Percentiles rank a stretch among this genome's conserved stretches.
These are phyloP conservation scores for Torulaspora pretoriensis DNA, from an alignment of 1,139 yeast genomes.

Conservation along the genomic window DNA sequence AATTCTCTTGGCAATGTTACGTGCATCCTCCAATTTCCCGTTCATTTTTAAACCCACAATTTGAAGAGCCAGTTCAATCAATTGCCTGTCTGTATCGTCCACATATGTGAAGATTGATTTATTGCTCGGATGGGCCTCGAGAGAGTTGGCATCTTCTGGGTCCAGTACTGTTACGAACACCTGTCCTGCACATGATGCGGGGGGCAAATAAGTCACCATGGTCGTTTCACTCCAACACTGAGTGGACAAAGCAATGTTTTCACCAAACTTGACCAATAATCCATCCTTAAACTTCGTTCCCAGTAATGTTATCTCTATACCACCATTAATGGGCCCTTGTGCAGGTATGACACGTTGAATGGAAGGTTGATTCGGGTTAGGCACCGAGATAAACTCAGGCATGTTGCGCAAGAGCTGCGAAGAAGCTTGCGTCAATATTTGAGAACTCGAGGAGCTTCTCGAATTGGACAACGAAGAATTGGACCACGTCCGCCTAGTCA, in stretches of 20 bases:
- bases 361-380: slow-evolving; percentile 42
- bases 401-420: slow-evolving; percentile 10
- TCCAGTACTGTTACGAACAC: slow-evolving; percentile 80
- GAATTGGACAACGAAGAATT: slow-evolving; percentile 14
- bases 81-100: slow-evolving; percentile 88
- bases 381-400: slow-evolving; percentile 7
- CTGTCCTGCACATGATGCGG: slow-evolving; percentile 83
- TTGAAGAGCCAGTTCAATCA: slow-evolving; percentile 87
- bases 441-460: slow-evolving; percentile 7
- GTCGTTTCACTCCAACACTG: slow-evolving; percentile 97
- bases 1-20: slow-evolving; percentile 81
- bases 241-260: slow-evolving; percentile 75
- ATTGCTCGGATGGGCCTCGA: slow-evolving; percentile 14
- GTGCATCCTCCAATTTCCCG: slow-evolving; percentile 88
- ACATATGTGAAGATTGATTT: slow-evolving; percentile 69
- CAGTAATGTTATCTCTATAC: slow-evolving; percentile 84
- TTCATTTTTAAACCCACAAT: slow-evolving; percentile 94
- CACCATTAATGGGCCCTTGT: slow-evolving; percentile 93
- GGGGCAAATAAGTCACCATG: slow-evolving; percentile 88
- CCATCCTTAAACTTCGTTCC: slow-evolving; percentile 87
- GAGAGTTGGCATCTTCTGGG: slow-evolving; percentile 8
- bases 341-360: slow-evolving; percentile 88
- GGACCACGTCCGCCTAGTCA: slow-evolving; percentile 20
- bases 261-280: slow-evolving; percentile 78
- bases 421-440: slow-evolving; percentile 7